Base-by-base conservation (phyloP, 495 filamentous ascomycete species). In the Poronia punctata region DNA sequence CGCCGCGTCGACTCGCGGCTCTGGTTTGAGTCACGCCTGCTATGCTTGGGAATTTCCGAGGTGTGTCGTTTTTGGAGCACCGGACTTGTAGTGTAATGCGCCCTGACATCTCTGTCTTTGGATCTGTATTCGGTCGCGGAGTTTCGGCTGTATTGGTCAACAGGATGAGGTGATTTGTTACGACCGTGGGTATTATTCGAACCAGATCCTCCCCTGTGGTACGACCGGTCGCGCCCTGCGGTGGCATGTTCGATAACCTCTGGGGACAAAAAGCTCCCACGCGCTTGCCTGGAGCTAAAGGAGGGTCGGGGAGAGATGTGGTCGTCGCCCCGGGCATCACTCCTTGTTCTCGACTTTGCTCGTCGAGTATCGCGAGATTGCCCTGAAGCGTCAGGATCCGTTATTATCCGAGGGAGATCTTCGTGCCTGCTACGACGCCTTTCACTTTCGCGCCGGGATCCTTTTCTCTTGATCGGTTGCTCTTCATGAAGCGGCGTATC, bases 221-320 rank as follows among this genome's bases (percentile, higher is more conserved):
- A 69, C 1, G 55, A 49, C 12, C 64, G 51, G n/a, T 68, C 65
- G 4, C 66, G 61, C 12, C 61, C 56, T 12, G 54, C 51, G 3
- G 57, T 52, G 0, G 48, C 46, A 8, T 67, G 52, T 38, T 59
- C 61, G 41, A 66, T 60, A 7, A 62, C 39, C 17, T 65, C 54
- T 17, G 57, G 57, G 3, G 57, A 45, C 1, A 53, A 17, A 25
- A 35, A 40, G 14, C 19, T 40, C 16, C 41, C 54, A 14, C 41
- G 27, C 23, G 45, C 46, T 17, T 38, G 22, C 4, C 51, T 50
- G 12, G 46, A 51, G 39, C 42, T 45, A 11, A 35, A 38, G 9
- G 40, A 25, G 3, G 21, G 5, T 17, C 54, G 51, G 11, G 52
- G 51, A 15, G 54, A 53, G 22, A 59, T 61, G 35, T 53, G 57